phyloP scores from a whole-genome alignment of 108 stramenopile species.

The Poteriospumella lacustris region DNA sequence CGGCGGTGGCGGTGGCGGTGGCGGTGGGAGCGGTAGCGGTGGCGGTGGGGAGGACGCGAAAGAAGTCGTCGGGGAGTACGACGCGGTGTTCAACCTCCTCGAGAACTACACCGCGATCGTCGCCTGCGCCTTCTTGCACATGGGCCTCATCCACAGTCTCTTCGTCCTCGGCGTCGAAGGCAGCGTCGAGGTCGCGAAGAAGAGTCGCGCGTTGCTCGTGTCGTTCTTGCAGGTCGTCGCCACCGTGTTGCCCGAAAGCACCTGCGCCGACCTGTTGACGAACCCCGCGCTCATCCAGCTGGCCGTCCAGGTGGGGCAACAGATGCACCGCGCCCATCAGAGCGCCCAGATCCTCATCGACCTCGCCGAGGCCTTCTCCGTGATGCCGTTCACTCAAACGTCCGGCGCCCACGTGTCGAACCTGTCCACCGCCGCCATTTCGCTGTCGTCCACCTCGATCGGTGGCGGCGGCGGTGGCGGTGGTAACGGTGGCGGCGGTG shows the following conservation, averaged over 20 bases:
- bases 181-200: neutral
- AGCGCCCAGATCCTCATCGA: neutral
- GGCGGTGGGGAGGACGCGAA: neutral
- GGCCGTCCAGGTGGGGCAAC: neutral
- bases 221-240: neutral
- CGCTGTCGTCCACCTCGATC: too few relatives aligned
- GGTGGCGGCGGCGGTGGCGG: too few relatives aligned
- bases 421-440: neutral
- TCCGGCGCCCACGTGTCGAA: neutral
- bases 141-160: constrained; percentile 10
- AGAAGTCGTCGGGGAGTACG: neutral
- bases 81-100: constrained; percentile 13
- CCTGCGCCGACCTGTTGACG: constrained; percentile 4
- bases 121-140: constrained; percentile 10
- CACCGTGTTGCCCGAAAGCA: neutral
- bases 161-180: neutral
- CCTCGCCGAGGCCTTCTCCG: constrained; percentile 11
- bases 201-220: neutral
- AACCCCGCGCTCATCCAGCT: neutral
- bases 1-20: too few relatives aligned
- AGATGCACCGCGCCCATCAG: neutral
- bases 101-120: constrained; percentile 7
- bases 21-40: neutral
- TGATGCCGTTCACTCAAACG: constrained; percentile 15
- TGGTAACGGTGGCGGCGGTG: too few relatives aligned